Conservation (phyloP, 2,329 filamentous ascomycete species). For the Herpotrichia juniperi region DNA sequence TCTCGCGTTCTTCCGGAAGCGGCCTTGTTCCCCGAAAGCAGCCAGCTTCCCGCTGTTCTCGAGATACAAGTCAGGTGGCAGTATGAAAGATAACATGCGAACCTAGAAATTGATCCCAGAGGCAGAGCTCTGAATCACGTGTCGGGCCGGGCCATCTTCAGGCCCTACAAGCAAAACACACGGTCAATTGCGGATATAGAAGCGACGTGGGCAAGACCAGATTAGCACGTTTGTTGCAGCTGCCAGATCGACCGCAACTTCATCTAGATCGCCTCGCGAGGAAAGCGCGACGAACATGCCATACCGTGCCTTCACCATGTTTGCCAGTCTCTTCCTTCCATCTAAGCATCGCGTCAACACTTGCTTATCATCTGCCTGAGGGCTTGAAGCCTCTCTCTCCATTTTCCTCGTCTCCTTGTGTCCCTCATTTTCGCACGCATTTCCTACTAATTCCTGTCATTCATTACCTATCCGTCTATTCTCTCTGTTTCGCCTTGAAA, state of each 20-base stretch:
- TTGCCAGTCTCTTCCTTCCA: background rate
- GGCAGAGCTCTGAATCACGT: too few species aligned
- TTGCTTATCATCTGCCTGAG: background rate
- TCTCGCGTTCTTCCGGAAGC: background rate
- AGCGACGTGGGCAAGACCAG: background rate
- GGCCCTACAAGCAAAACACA: too few species aligned
- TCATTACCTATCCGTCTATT: slow-evolving; percentile 13
- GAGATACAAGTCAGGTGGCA: too few species aligned
- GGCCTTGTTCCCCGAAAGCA: background rate
- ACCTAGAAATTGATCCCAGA: too few species aligned
- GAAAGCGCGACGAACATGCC: slow-evolving; percentile 1
- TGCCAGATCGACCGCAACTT: background rate
- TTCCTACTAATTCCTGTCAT: slow-evolving; percentile 15
- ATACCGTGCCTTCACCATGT: background rate
- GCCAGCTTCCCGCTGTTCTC: background rate
- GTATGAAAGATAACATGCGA: too few species aligned
- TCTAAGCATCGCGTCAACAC: background rate
- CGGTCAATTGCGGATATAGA: too few species aligned
- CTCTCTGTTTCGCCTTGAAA: slow-evolving; percentile 21
- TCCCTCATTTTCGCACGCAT: slow-evolving; percentile 2
- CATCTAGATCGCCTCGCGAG: background rate
- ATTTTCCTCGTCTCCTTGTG: background rate
- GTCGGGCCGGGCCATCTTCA: too few species aligned
- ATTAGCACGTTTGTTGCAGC: background rate
- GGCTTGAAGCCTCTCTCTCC: background rate